Conservation (phyloP, 805 yeast genomes). For the Myxozyma udenii region DNA sequence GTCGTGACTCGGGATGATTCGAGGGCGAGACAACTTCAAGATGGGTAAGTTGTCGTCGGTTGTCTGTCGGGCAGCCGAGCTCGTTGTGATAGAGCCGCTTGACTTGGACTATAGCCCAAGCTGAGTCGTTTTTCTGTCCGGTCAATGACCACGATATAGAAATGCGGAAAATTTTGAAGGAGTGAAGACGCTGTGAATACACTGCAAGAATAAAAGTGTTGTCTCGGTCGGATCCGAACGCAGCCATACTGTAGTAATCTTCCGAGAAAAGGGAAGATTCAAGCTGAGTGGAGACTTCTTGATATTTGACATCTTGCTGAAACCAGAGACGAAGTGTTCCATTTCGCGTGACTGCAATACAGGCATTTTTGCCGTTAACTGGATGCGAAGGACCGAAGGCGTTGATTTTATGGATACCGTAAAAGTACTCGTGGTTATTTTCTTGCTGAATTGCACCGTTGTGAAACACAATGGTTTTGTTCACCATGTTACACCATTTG, state of each 20-base stretch:
- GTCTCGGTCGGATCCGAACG: conserved; percentile 32
- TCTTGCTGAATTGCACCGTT: conserved; percentile 21
- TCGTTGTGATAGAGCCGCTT: conserved; percentile 13
- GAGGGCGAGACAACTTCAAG: conserved; percentile 27
- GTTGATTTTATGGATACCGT: conserved; percentile 58
- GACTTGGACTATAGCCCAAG: conserved; percentile 11
- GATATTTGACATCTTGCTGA: conserved; percentile 26
- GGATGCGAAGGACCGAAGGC: conserved; percentile 69
- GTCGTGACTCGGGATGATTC: conserved; percentile 27
- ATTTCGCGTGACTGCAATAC: conserved; percentile 60
- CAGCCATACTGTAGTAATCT: conserved; percentile 25
- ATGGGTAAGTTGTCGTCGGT: conserved; percentile 15
- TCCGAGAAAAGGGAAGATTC: conserved; percentile 26
- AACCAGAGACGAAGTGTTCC: conserved; percentile 58
- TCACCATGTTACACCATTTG: conserved; percentile 74
- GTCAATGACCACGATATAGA: conserved; percentile 33
- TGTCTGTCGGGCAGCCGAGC: conserved; percentile 13
- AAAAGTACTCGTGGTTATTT: conserved; percentile 44
- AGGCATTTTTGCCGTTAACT: conserved; percentile 62
- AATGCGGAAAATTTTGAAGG: conserved; percentile 34
- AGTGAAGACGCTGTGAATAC: conserved; percentile 28
- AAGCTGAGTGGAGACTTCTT: conserved; percentile 29
- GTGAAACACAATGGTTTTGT: conserved; percentile 35
- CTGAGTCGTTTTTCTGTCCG: conserved; percentile 7
- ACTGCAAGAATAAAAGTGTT: conserved; percentile 35